A percentile compares a stretch with the other conserved stretches of the same genome.
These are phyloP conservation scores for Hansenula lynferdii DNA, from an alignment of 1,139 yeast genomes.

Conservation along the genomic window DNA sequence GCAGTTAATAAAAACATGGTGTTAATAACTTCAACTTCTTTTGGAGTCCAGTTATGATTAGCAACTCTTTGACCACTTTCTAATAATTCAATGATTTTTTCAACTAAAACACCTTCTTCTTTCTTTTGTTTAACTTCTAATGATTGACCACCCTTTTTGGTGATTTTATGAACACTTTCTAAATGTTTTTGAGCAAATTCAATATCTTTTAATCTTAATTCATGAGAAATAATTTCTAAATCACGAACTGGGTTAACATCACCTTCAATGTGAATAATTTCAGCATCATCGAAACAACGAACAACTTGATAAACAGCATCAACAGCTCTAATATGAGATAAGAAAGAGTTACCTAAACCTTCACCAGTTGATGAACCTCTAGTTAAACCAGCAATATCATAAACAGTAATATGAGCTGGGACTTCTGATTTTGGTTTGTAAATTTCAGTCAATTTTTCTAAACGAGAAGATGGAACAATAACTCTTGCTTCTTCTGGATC, in stretches of 20 bases:
- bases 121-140: constrained; percentile 92
- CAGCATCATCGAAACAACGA: constrained; percentile 97
- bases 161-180: constrained; percentile 81
- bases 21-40: constrained; percentile 89
- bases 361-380: constrained; percentile 98
- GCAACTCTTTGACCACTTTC: constrained; percentile 89
- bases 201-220: constrained; percentile 92
- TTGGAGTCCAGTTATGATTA: constrained; percentile 81
- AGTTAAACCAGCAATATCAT: constrained; percentile 97
- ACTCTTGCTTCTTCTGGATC: constrained; percentile 99
- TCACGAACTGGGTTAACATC: constrained; percentile 96
- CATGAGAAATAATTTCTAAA: constrained; percentile 87
- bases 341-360: constrained; percentile 97
- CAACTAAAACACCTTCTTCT: constrained; percentile 83
- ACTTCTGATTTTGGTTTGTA: constrained; percentile 85
- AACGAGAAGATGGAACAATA: constrained; percentile 89
- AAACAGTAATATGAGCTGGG: constrained; percentile 91
- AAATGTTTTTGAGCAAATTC: constrained; percentile 91
- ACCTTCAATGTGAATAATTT: constrained; percentile 96
- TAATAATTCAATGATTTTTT: constrained; percentile 67
- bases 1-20: constrained; percentile 87
- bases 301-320: constrained; percentile 98
- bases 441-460: constrained; percentile 65
- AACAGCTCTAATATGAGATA: constrained; percentile 96
- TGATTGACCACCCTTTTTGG: constrained; percentile 94